A percentile compares a stretch with the other conserved stretches of the same genome.
phyloP scores from a whole-genome alignment of 257 asterid species.

The Lithospermum erythrorhizon region DNA sequence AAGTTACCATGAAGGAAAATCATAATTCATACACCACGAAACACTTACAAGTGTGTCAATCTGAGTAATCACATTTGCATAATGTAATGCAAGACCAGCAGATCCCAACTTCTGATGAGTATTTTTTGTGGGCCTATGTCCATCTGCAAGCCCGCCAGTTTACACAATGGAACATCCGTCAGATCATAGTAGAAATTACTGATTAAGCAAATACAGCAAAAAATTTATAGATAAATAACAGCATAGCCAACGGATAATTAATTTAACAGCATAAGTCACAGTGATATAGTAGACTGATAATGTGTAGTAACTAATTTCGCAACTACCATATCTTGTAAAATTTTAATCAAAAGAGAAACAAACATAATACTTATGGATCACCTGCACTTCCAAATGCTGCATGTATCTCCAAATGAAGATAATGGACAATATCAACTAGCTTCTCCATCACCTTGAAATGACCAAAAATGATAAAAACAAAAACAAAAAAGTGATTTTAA shows the following conservation, averaged over 20 bases:
- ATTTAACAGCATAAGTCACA: too few species aligned
- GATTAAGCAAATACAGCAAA: too few species aligned
- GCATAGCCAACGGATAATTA: too few species aligned
- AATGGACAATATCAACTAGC: slow-evolving; percentile 82
- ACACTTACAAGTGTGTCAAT: slow-evolving; percentile 78
- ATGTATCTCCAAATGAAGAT: slow-evolving; percentile 70
- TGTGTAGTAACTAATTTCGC: background rate
- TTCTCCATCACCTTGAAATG: slow-evolving; percentile 78
- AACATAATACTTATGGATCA: slow-evolving; percentile 24
- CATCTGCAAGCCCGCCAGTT: slow-evolving; percentile 34
- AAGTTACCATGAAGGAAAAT: background rate
- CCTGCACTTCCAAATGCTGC: slow-evolving; percentile 76
- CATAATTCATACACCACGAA: background rate
- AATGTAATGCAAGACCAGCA: slow-evolving; percentile 92
- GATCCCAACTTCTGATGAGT: slow-evolving; percentile 63
- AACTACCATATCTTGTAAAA: background rate
- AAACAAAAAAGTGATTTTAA: slow-evolving; percentile 4
- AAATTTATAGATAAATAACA: too few species aligned
- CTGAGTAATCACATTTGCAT: slow-evolving; percentile 86
- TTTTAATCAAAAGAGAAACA: background rate
- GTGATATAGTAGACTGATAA: too few species aligned
- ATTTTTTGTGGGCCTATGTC: slow-evolving; percentile 35
- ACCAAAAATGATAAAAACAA: slow-evolving; percentile 12
- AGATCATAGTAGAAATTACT: background rate
- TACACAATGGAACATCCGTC: background rate